Conservation (phyloP, 768 basidiomycete species). For the Leccinum disarticulatum region DNA sequence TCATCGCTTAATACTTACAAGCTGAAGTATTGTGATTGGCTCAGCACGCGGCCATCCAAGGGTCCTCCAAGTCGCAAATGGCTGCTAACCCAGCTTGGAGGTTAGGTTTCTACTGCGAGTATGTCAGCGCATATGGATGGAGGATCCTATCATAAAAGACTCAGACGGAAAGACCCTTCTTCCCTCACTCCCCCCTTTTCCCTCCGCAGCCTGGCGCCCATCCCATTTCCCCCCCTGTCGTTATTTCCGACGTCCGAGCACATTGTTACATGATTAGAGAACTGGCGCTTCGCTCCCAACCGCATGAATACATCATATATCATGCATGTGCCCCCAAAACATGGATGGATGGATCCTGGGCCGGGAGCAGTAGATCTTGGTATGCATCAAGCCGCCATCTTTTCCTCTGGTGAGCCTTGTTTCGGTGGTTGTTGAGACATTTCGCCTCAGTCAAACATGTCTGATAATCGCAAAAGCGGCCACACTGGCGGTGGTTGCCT, state of each 20-base stretch:
- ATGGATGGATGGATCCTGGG: constrained; percentile 5
- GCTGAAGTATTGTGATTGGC: neutral
- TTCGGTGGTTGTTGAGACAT: neutral
- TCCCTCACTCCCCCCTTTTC: neutral
- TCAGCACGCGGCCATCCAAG: neutral
- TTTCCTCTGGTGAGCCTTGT: constrained; percentile 17
- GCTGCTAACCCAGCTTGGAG: neutral
- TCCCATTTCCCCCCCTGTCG: neutral
- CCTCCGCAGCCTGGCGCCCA: neutral
- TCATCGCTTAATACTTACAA: neutral
- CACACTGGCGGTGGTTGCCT: constrained; percentile 9
- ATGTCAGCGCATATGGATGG: neutral
- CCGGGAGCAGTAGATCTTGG: neutral
- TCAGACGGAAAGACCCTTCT: neutral
- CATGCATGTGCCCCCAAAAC: neutral
- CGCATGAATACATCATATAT: neutral
- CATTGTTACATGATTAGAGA: neutral
- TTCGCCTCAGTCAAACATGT: neutral
- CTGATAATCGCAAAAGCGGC: constrained; percentile 11
- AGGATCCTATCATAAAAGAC: neutral
- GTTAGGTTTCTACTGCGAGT: neutral
- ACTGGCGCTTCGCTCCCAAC: neutral
- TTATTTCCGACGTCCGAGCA: neutral
- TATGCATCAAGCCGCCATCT: neutral
- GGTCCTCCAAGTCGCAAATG: neutral